phyloP scores from a whole-genome alignment of 352 stramenopile species.

The Globisporangium paroecandrum region DNA sequence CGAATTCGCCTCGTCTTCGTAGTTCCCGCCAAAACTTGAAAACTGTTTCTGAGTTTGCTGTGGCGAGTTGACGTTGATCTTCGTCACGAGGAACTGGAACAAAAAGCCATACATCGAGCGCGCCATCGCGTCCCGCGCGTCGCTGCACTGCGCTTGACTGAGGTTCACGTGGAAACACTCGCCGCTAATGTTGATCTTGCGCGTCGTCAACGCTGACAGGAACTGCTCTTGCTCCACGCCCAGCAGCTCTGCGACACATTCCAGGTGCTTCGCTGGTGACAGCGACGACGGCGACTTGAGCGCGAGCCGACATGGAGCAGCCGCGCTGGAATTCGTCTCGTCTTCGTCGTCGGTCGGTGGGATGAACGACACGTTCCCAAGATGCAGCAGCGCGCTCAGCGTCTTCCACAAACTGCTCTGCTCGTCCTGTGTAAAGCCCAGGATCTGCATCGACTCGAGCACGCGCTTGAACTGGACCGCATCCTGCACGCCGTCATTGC shows the following conservation, averaged over 20 bases:
- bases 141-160: conserved; percentile 56
- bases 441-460: conserved; percentile 61
- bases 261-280: conserved; percentile 36
- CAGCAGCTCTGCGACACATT: conserved; percentile 41
- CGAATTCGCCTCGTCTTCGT: conserved; percentile 11
- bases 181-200: conserved; percentile 68
- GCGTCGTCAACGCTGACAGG: conserved; percentile 49
- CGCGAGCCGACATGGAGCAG: conserved; percentile 37
- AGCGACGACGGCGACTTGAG: conserved; percentile 31
- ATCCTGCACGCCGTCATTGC: conserved; percentile 68
- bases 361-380: conserved; percentile 79
- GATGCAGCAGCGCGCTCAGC: conserved; percentile 69
- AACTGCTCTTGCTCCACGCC: conserved; percentile 42
- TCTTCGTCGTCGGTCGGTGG: conserved; percentile 53
- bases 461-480: conserved; percentile 59
- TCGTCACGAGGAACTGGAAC: conserved; percentile 81
- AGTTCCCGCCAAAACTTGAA: conserved; percentile 8
- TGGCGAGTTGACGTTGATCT: conserved; percentile 55
- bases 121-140: conserved; percentile 68
- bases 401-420: conserved; percentile 66
- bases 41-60: conserved; percentile 14
- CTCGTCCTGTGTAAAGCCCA: conserved; percentile 66
- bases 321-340: conserved; percentile 33
- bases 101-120: conserved; percentile 79
- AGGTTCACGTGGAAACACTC: conserved; percentile 70